Conservation (phyloP, 345 rosid genomes). For the Eucalyptus cloeziana region DNA sequence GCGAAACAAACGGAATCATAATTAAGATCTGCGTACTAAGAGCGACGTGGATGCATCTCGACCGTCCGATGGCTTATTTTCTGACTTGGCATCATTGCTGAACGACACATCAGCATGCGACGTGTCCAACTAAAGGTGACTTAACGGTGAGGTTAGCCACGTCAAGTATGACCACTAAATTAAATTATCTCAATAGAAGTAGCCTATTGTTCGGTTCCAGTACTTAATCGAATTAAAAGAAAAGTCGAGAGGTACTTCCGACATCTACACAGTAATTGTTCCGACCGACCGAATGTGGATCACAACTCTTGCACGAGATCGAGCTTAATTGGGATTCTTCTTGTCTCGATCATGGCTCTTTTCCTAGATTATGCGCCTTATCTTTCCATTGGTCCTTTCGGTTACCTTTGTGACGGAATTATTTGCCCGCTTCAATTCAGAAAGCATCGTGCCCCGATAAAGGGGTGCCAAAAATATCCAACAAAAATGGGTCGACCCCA, state of each 20-base stretch:
- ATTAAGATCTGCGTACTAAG: background rate
- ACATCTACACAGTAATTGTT: background rate
- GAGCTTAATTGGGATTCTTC: background rate
- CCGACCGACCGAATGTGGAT: background rate
- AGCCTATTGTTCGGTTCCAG: background rate
- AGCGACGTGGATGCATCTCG: background rate
- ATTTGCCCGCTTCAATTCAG: background rate
- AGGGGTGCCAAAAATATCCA: background rate
- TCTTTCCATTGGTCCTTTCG: background rate
- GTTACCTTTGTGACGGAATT: background rate
- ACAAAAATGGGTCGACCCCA: background rate
- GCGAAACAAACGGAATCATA: fast-evolving
- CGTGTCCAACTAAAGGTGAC: background rate
- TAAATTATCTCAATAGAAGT: background rate
- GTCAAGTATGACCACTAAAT: background rate
- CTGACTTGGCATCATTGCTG: background rate
- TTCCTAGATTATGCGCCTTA: background rate
- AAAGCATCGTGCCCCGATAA: background rate
- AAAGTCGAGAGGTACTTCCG: background rate
- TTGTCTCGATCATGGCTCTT: background rate
- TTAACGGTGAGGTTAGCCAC: background rate
- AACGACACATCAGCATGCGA: fast-evolving
- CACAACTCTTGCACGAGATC: background rate
- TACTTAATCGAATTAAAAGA: background rate
- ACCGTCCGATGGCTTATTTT: background rate